phyloP scores from a whole-genome alignment of 2,329 filamentous ascomycete species.

The Onygenales sp. region DNA sequence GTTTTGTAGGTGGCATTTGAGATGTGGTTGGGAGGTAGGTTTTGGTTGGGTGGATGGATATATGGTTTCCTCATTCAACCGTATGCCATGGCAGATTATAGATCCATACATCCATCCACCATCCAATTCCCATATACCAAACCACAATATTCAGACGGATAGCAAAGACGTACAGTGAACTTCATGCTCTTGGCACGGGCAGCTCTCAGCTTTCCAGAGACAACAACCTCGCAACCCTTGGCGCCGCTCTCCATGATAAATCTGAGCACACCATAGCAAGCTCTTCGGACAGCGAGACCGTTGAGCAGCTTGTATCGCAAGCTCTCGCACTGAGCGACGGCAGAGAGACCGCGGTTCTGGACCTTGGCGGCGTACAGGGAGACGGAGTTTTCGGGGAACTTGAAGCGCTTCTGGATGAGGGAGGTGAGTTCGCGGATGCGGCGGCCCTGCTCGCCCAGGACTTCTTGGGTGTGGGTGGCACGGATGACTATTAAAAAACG shows the following conservation, averaged over 20 bases:
- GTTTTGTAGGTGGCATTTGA: no score
- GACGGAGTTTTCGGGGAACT: conserved; percentile 99
- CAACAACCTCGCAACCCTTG: conserved; percentile 99
- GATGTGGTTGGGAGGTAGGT: no score
- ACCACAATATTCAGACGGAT: not conserved
- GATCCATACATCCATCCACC: no score
- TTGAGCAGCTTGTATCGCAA: conserved; percentile 99
- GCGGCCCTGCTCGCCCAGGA: conserved; percentile 98
- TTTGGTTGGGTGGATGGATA: no score
- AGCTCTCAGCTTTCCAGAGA: conserved; percentile 97
- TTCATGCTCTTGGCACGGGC: conserved; percentile 99
- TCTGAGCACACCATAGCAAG: conserved; percentile 98
- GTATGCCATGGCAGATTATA: no score
- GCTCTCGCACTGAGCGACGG: conserved; percentile 99
- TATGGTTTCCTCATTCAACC: no score
- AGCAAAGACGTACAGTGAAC: conserved; percentile 67
- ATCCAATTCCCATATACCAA: not conserved
- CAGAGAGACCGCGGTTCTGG: conserved; percentile 99
- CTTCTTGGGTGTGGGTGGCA: conserved; percentile 99
- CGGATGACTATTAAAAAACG: conserved; percentile 60
- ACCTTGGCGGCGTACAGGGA: conserved; percentile 99
- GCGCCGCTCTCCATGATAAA: conserved; percentile 99
- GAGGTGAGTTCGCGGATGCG: conserved; percentile 99
- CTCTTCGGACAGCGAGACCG: conserved; percentile 94
- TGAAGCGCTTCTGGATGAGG: conserved; percentile 99